A percentile compares a stretch with the other conserved stretches of the same genome.
Conservation (phyloP, 2,329 filamentous ascomycete species). For the Paradendryphiella salina region DNA sequence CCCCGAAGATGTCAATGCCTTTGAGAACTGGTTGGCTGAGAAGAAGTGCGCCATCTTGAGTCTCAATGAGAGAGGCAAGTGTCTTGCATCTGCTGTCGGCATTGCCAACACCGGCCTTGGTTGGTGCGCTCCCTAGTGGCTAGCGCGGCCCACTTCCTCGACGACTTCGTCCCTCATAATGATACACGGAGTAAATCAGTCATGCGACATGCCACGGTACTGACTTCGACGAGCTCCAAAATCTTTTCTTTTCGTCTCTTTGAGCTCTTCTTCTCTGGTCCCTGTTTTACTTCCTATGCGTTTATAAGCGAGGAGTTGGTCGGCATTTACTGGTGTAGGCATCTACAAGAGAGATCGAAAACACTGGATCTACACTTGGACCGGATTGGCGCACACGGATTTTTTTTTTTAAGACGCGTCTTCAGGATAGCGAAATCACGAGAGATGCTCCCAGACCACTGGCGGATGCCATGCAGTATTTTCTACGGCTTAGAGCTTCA, state of each 20-base stretch:
- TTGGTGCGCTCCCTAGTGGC: constrained; percentile 41
- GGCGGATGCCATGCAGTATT: not conserved
- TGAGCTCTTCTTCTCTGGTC: constrained; percentile 5
- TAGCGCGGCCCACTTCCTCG: constrained; percentile 32
- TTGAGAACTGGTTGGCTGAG: constrained; percentile 48
- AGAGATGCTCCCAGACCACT: constrained; percentile 1
- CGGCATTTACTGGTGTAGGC: constrained; percentile 22
- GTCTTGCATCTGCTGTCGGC: constrained; percentile 30
- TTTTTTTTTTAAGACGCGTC: not conserved
- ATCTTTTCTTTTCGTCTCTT: constrained; percentile 8
- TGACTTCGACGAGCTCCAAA: not conserved
- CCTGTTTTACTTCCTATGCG: constrained; percentile 4
- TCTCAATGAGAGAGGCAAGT: constrained; percentile 39
- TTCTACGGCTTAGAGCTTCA: not conserved
- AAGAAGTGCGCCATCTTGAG: constrained; percentile 40
- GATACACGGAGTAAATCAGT: constrained; percentile 12
- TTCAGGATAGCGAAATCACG: not conserved
- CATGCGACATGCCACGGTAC: not conserved
- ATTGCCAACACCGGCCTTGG: constrained; percentile 39
- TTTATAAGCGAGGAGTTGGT: constrained; percentile 33
- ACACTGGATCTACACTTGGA: constrained; percentile 14
- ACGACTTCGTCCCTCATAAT: constrained; percentile 9
- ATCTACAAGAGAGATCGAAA: constrained; percentile 21
- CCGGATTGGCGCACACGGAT: constrained; percentile 15
- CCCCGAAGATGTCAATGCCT: constrained; percentile 34